A percentile compares a stretch with the other conserved stretches of the same genome.
Evolutionary conservation across 768 basidiomycete species (phyloP).

Genomic region (Gelatoporia subvermispora): DNA sequence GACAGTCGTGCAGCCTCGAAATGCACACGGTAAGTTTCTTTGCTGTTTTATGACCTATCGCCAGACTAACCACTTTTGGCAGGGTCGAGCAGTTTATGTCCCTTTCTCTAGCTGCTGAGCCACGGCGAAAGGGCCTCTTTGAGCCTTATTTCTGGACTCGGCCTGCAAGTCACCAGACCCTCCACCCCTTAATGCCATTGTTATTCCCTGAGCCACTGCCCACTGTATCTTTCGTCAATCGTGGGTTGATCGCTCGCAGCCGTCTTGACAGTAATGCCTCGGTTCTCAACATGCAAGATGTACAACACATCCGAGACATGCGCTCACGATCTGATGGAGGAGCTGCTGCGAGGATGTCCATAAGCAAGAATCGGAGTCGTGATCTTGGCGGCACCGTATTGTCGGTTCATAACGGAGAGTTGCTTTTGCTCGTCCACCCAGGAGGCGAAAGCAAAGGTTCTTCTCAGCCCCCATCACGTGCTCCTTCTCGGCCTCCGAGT

Average conservation of each 20-base stretch:
- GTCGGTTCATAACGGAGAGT: slow-evolving; percentile 69
- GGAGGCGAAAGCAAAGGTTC: slow-evolving; percentile 36
- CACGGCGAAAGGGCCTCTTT: slow-evolving; percentile 67
- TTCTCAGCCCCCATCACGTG: slow-evolving; percentile 41
- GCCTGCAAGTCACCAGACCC: slow-evolving; percentile 30
- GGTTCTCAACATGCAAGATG: slow-evolving; percentile 46
- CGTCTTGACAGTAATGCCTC: slow-evolving; percentile 61
- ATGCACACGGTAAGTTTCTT: slow-evolving; percentile 52
- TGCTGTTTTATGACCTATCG: background rate
- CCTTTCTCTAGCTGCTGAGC: slow-evolving; percentile 70
- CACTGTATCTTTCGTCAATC: slow-evolving; percentile 61
- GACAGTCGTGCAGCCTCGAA: slow-evolving; percentile 44
- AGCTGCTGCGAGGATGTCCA: slow-evolving; percentile 3
- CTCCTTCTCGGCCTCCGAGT: slow-evolving; percentile 69
- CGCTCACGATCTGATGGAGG: slow-evolving; percentile 34
- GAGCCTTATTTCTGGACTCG: slow-evolving; percentile 75
- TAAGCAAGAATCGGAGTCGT: slow-evolving; percentile 12
- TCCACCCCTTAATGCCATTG: slow-evolving; percentile 55
- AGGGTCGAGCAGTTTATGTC: slow-evolving; percentile 79
- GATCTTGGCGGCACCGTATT: slow-evolving; percentile 66
- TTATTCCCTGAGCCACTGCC: slow-evolving; percentile 76
- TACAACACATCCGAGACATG: slow-evolving; percentile 54
- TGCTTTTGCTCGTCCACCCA: slow-evolving; percentile 64
- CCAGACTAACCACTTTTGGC: background rate
- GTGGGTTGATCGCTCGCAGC: slow-evolving; percentile 56